phyloP scores from a whole-genome alignment of 2,329 filamentous ascomycete genomes.

The Dendryphion nanum region DNA sequence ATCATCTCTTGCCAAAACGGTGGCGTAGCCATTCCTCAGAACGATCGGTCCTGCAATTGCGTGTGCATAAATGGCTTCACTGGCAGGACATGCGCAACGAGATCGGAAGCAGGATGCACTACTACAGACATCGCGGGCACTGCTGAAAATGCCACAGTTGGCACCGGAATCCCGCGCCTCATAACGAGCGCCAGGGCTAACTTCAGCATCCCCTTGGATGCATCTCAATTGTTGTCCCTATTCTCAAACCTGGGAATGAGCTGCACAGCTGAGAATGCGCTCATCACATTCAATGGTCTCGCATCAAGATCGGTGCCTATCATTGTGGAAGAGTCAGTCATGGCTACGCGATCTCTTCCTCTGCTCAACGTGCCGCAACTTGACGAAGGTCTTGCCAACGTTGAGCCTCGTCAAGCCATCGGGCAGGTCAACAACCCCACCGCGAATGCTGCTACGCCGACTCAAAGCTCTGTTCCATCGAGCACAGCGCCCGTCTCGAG shows the following conservation, averaged over 20 bases:
- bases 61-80: constrained; percentile 89
- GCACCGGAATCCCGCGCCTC: constrained; percentile 73
- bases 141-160: constrained; percentile 66
- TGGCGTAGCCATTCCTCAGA: constrained; percentile 69
- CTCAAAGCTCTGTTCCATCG: constrained; percentile 14
- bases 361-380: constrained; percentile 23
- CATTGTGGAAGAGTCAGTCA: constrained; percentile 15
- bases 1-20: constrained; percentile 73
- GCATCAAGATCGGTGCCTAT: constrained; percentile 31
- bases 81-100: constrained; percentile 55
- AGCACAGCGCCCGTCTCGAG: constrained; percentile 30
- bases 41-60: constrained; percentile 70
- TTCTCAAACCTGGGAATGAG: constrained; percentile 75
- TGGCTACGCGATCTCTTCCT: constrained; percentile 23
- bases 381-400: constrained; percentile 6
- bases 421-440: constrained; percentile 24
- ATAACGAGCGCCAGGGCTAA: constrained; percentile 63
- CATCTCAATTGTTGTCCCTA: constrained; percentile 67
- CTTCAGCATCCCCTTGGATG: constrained; percentile 74
- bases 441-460: constrained; percentile 7
- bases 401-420: constrained; percentile 24
- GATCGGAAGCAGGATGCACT: constrained; percentile 55
- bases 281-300: constrained; percentile 74
- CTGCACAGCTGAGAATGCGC: constrained; percentile 80
- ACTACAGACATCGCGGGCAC: constrained; percentile 47